phyloP scores from a whole-genome alignment of 2,329 filamentous ascomycete genomes.

The Apiospora phragmitis region DNA sequence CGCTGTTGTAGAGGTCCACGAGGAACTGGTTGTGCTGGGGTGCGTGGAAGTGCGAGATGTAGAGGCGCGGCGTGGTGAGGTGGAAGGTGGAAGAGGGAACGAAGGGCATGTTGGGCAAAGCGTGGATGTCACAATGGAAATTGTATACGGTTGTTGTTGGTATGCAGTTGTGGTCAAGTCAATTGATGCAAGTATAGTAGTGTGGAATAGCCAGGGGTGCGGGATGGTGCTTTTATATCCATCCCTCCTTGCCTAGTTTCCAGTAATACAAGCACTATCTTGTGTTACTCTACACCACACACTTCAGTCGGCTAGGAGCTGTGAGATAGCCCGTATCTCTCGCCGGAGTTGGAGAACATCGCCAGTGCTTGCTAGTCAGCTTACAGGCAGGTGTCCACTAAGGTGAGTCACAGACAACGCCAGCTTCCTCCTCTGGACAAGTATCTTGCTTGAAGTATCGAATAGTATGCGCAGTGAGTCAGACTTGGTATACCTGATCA shows the following conservation, averaged over 20 bases:
- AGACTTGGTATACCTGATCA: neutral
- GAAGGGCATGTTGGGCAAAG: neutral
- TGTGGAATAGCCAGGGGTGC: neutral
- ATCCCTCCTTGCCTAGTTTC: neutral
- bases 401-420: neutral
- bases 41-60: constrained; percentile 10
- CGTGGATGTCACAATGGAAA: neutral
- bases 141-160: neutral
- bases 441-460: neutral
- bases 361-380: neutral
- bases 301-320: neutral
- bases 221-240: neutral
- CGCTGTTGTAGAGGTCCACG: constrained; percentile 7
- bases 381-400: neutral
- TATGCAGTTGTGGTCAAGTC: neutral
- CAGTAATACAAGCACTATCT: neutral
- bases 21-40: constrained; percentile 1
- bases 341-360: neutral
- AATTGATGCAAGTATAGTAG: neutral
- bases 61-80: neutral
- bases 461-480: neutral
- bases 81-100: neutral
- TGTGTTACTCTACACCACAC: neutral
- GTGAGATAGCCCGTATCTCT: neutral
- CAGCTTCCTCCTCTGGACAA: neutral